Percentiles rank a stretch among this genome's conserved stretches.
phyloP scores from a whole-genome alignment of 1,284 basidiomycete genomes.

The Moesziomyces sp. region DNA sequence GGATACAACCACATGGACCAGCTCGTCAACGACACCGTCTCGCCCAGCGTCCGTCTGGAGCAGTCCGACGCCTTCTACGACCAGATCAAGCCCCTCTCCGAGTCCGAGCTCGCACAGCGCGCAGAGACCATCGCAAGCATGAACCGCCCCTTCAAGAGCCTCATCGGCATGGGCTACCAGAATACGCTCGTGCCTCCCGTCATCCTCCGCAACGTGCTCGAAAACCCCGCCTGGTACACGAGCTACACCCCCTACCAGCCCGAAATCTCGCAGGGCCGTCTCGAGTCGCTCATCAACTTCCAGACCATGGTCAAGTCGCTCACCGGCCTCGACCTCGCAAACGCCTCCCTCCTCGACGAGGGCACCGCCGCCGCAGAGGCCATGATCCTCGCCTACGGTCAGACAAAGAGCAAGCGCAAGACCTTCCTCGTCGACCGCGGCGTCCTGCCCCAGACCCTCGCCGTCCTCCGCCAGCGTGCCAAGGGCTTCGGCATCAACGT shows the following conservation, averaged over 20 bases:
- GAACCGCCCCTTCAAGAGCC: constrained; percentile 88
- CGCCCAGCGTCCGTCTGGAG: constrained; percentile 70
- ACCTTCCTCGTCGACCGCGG: constrained; percentile 64
- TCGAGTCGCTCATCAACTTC: constrained; percentile 96
- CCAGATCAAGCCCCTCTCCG: constrained; percentile 75
- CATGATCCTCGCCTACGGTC: constrained; percentile 63
- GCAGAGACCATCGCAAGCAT: constrained; percentile 80
- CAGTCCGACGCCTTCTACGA: constrained; percentile 75
- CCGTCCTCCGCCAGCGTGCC: constrained; percentile 64
- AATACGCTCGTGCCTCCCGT: constrained; percentile 65
- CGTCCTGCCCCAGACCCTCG: constrained; percentile 65
- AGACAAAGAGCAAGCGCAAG: constrained; percentile 59
- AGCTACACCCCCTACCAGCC: constrained; percentile 92
- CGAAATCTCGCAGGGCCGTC: constrained; percentile 88
- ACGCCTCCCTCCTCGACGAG: constrained; percentile 66
- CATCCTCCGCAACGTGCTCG: constrained; percentile 72
- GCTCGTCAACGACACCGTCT: constrained; percentile 62
- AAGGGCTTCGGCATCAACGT: constrained; percentile 66
- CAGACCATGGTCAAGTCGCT: constrained; percentile 96
- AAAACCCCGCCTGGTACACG: constrained; percentile 98
- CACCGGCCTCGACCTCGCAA: constrained; percentile 85
- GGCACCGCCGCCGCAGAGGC: constrained; percentile 67
- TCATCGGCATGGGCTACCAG: constrained; percentile 98
- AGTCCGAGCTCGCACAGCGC: constrained; percentile 82
- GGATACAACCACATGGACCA: constrained; percentile 61